Conservation (phyloP, 805 yeast species). For the Grigorovia transvaalensis region DNA sequence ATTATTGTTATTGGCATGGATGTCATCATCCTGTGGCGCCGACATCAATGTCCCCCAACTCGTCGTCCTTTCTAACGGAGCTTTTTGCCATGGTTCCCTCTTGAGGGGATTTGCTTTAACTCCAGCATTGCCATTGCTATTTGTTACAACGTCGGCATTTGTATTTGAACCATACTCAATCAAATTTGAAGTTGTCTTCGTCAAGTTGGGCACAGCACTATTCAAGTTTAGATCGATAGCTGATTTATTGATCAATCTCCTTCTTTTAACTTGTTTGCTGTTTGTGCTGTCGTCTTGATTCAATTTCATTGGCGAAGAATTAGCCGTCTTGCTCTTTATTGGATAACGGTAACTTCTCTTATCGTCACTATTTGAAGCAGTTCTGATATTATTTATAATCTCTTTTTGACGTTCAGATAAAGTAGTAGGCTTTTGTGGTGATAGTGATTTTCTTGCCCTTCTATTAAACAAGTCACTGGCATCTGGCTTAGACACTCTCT, state of each 20-base stretch:
- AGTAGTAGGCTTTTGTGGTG: not conserved
- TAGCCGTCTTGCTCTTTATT: not conserved
- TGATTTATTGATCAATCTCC: not conserved
- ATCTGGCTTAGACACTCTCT: not conserved
- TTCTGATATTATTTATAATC: not conserved
- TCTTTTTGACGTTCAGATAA: not conserved
- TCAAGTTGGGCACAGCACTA: not conserved
- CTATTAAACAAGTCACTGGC: not conserved
- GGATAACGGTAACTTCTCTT: not conserved
- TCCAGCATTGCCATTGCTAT: not conserved
- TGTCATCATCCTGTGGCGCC: constrained; percentile 1
- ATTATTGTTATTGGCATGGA: not conserved
- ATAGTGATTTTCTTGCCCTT: not conserved
- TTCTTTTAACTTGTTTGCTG: not conserved
- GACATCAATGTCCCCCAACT: constrained; percentile 27
- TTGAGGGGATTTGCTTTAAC: not conserved
- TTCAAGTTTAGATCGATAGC: not conserved
- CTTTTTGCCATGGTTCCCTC: not conserved
- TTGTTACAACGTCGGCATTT: not conserved
- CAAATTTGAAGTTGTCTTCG: not conserved
- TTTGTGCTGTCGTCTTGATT: not conserved
- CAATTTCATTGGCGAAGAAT: not conserved
- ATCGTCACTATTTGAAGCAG: not conserved
- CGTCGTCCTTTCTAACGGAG: constrained; percentile 12
- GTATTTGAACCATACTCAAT: not conserved